Evolutionary conservation across 2,329 filamentous ascomycete genomes (phyloP).

Genomic region (Colletotrichum limetticola): DNA sequence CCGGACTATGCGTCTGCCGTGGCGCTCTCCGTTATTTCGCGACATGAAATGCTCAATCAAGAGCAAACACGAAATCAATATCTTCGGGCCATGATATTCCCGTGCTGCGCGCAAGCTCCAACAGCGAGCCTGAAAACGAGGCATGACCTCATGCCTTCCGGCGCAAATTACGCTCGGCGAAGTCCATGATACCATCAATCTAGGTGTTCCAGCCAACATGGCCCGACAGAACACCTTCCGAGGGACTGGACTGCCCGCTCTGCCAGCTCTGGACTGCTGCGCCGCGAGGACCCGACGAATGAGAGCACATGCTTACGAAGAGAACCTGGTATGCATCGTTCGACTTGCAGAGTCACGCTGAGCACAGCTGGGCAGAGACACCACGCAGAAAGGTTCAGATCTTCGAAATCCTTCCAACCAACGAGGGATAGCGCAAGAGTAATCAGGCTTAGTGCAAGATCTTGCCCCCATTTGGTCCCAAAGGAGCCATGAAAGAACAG

Average conservation of each 20-base stretch:
- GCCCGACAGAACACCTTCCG: slow-evolving; percentile 6
- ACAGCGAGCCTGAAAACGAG: neutral
- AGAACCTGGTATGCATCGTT: slow-evolving; percentile 16
- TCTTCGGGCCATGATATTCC: neutral
- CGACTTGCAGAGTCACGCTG: slow-evolving; percentile 22
- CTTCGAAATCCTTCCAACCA: slow-evolving; percentile 12
- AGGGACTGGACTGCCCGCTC: slow-evolving; percentile 8
- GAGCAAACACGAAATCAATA: neutral
- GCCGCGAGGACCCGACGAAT: slow-evolving; percentile 11
- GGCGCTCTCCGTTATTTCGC: neutral
- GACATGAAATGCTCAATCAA: neutral
- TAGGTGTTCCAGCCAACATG: neutral
- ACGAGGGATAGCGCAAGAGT: neutral
- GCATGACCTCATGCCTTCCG: neutral
- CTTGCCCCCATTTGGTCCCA: neutral
- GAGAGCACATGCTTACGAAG: slow-evolving; percentile 9
- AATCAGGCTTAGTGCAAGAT: slow-evolving; percentile 1
- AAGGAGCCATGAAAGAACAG: slow-evolving; percentile 22
- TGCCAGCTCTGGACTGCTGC: slow-evolving; percentile 4
- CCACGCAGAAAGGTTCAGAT: slow-evolving; percentile 5
- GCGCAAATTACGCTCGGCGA: neutral
- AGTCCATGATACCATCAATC: slow-evolving; percentile 15
- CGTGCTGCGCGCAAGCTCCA: too few relatives aligned
- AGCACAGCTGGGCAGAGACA: slow-evolving; percentile 4
- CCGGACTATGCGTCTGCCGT: neutral